Evolutionary conservation across 148 eudicot species (phyloP).

Genomic region (Camellia sinensis): DNA sequence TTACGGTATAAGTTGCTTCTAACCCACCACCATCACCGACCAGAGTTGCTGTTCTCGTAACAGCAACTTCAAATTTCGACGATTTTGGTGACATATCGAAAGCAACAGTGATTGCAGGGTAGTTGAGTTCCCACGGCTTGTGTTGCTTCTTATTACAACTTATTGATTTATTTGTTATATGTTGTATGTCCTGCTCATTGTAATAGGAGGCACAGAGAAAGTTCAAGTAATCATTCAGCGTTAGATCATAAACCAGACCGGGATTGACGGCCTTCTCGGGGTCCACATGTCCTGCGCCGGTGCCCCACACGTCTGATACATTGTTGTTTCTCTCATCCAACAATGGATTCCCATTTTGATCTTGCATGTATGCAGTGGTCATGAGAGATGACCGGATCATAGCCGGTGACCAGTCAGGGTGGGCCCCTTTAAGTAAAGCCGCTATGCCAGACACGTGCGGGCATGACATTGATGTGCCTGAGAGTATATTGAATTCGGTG

Average conservation of each 20-base stretch:
- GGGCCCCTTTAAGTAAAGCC: conserved; percentile 46
- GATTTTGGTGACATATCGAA: not conserved
- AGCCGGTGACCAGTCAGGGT: conserved; percentile 55
- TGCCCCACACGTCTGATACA: conserved; percentile 29
- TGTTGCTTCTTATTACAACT: conserved; percentile 10
- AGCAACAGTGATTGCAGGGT: conserved; percentile 39
- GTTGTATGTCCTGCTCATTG: conserved; percentile 8
- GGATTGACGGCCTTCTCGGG: conserved; percentile 51
- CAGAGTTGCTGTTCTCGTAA: conserved; percentile 34
- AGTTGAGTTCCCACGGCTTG: conserved; percentile 53
- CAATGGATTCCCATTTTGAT: conserved; percentile 22
- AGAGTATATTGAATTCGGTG: conserved; percentile 42
- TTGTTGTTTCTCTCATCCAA: conserved; percentile 28
- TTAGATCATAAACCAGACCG: conserved; percentile 49
- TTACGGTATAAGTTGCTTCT: conserved; percentile 14
- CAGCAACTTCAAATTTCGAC: conserved; percentile 10
- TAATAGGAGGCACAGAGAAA: conserved; percentile 44
- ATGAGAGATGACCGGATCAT: conserved; percentile 49
- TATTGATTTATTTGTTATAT: conserved; percentile 15
- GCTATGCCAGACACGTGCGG: conserved; percentile 48
- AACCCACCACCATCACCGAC: conserved; percentile 23
- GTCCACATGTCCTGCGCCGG: conserved; percentile 50
- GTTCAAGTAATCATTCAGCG: conserved; percentile 32
- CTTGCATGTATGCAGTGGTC: conserved; percentile 46
- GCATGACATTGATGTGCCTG: conserved; percentile 60